phyloP scores from a whole-genome alignment of 2,329 filamentous ascomycete species.

The Dactylella cylindrospora region DNA sequence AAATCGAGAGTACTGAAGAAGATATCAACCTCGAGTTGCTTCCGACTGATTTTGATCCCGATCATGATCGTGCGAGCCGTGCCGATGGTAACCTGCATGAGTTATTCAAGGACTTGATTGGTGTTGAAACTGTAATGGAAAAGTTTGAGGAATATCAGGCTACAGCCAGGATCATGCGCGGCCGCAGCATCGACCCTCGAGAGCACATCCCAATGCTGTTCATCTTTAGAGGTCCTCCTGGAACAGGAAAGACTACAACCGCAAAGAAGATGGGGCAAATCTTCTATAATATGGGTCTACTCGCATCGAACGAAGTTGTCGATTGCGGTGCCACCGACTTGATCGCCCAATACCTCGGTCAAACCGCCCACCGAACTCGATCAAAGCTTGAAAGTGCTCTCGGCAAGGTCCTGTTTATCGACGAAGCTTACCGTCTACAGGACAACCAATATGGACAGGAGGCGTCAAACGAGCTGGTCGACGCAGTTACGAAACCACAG shows the following conservation, averaged over 20 bases:
- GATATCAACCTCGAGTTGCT: constrained; percentile 49
- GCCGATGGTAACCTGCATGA: constrained; percentile 57
- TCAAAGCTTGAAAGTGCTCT: constrained; percentile 62
- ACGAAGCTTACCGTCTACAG: constrained; percentile 69
- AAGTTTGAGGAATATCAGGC: constrained; percentile 61
- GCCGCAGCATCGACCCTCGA: constrained; percentile 59
- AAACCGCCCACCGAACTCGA: constrained; percentile 68
- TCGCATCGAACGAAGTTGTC: constrained; percentile 62
- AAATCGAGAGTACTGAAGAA: constrained; percentile 49
- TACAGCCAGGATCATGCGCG: constrained; percentile 58
- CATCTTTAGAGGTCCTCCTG: constrained; percentile 67
- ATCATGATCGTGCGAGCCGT: constrained; percentile 59
- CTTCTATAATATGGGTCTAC: constrained; percentile 72
- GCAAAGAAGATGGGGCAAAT: constrained; percentile 74
- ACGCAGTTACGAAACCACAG: constrained; percentile 59
- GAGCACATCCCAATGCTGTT: constrained; percentile 67
- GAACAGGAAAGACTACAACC: constrained; percentile 72
- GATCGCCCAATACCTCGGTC: constrained; percentile 68
- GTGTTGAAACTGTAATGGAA: constrained; percentile 60
- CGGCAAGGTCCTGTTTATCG: constrained; percentile 69
- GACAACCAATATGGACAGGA: constrained; percentile 62
- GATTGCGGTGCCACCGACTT: constrained; percentile 70
- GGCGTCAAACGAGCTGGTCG: constrained; percentile 60
- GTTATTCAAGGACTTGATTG: constrained; percentile 63
- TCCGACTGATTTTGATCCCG: constrained; percentile 60